phyloP scores from a whole-genome alignment of 768 basidiomycete genomes.

The Pleurotus platypus region DNA sequence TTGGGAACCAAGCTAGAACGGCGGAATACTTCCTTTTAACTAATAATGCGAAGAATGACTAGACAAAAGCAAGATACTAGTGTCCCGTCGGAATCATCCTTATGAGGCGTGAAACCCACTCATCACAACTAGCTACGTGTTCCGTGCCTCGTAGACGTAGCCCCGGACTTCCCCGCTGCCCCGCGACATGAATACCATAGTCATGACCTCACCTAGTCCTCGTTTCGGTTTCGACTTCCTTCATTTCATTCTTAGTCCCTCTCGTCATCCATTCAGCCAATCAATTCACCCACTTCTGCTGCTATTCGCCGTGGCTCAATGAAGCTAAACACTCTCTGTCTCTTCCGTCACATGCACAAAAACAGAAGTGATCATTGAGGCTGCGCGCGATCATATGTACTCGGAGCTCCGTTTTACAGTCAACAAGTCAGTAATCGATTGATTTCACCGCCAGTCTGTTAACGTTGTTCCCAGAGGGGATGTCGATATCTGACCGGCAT shows the following conservation, averaged over 20 bases:
- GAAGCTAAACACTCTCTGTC: too few relatives aligned
- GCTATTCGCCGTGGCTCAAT: background rate
- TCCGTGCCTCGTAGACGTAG: background rate
- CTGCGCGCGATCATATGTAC: too few relatives aligned
- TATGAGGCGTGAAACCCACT: background rate
- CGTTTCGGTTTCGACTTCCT: background rate
- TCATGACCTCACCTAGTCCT: background rate
- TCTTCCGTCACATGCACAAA: too few relatives aligned
- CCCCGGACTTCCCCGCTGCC: background rate
- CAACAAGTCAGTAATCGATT: too few relatives aligned
- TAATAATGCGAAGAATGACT: background rate
- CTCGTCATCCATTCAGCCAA: background rate
- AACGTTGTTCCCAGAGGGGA: too few relatives aligned
- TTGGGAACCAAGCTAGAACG: background rate
- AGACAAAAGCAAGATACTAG: background rate
- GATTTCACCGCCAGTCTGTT: too few relatives aligned
- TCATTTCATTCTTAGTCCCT: background rate
- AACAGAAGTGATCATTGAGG: too few relatives aligned
- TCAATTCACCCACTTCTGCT: background rate
- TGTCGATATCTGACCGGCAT: too few relatives aligned
- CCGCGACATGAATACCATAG: background rate
- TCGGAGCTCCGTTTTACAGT: too few relatives aligned
- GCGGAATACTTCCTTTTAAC: background rate
- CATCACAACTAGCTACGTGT: background rate
- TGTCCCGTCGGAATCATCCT: background rate